Conservation (phyloP, 352 stramenopile species). For the Pelagophyceae sp. region DNA sequence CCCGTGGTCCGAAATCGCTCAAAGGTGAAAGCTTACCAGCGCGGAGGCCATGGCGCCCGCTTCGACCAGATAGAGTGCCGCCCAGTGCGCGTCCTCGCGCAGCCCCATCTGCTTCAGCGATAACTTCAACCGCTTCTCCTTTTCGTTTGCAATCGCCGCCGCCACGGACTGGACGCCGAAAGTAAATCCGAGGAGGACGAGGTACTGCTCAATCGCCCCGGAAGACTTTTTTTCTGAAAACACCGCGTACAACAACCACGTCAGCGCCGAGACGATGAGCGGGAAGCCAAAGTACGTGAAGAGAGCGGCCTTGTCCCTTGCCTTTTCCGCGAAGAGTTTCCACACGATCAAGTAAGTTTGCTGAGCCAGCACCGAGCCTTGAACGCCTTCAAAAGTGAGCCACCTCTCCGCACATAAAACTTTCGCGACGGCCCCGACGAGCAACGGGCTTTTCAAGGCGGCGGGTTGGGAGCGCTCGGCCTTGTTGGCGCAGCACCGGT, state of each 20-base stretch:
- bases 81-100: not conserved
- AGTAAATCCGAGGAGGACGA: not conserved
- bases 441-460: not conserved
- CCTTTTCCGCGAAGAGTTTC: not conserved
- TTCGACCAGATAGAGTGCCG: not conserved
- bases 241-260: slow-evolving; percentile 6
- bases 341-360: slow-evolving; percentile 2
- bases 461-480: no score
- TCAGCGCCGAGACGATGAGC: not conserved
- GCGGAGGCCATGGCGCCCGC: not conserved
- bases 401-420: not conserved
- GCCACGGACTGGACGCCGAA: not conserved
- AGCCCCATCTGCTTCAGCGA: not conserved
- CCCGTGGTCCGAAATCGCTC: no score
- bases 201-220: slow-evolving; percentile 10
- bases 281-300: not conserved
- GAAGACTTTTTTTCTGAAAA: not conserved
- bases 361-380: not conserved
- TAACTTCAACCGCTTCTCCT: not conserved
- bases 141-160: not conserved
- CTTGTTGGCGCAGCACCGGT: not conserved
- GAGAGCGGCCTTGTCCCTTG: not conserved
- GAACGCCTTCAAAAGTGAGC: not conserved
- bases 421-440: not conserved
- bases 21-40: no score